Base-by-base conservation (phyloP, 495 filamentous ascomycete species). In the Podospora australis region DNA sequence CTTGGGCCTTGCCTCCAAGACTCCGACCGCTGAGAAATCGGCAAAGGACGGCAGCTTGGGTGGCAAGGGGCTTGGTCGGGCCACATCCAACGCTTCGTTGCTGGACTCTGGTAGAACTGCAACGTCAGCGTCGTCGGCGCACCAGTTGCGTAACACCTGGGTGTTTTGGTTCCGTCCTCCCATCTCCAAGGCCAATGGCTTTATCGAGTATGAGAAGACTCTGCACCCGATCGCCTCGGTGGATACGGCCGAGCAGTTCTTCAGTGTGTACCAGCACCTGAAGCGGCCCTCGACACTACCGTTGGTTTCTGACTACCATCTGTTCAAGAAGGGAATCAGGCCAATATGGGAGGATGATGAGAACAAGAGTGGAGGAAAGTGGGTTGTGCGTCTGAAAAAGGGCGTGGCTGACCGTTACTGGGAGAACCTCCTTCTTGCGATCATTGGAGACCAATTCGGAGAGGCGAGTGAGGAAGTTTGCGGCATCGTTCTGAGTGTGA, bases 331-430 rank as follows among this genome's bases (percentile, higher is more conserved):
- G 60, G 94, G 90, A 39, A 90, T 97, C 23, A 82, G 92, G 49
- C 92, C 92, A 29, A 92, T 97, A 60, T 98, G 92, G 92, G 92
- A 98, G 69, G 92, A 98, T 59, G 88, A 95, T 43, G 89, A 91
- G 56, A 98, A 98, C 70, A 95, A 88, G 70, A 79, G 81, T 44
- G 92, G 92, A 44, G 92, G 92, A 22, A 98, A 98, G 73, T 98
- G 91, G 90, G 88, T 95, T 43, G 82, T 98, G 60, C 74, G 91
- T 56, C 68, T 98, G 55, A 95, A 91, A 78, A 98, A 98, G 73
- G 92, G 92, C 21, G 87, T 97, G 17, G 84, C 87, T 10, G 94
- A 96, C 68, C 83, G 94, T 34, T 98, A 96, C 70, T 98, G 94
- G 87, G 92, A 98, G 72, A 90, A 98, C 62, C 73, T 98, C 39